phyloP scores from a whole-genome alignment of 2,329 filamentous ascomycete genomes.

The Ascosphaera apis region DNA sequence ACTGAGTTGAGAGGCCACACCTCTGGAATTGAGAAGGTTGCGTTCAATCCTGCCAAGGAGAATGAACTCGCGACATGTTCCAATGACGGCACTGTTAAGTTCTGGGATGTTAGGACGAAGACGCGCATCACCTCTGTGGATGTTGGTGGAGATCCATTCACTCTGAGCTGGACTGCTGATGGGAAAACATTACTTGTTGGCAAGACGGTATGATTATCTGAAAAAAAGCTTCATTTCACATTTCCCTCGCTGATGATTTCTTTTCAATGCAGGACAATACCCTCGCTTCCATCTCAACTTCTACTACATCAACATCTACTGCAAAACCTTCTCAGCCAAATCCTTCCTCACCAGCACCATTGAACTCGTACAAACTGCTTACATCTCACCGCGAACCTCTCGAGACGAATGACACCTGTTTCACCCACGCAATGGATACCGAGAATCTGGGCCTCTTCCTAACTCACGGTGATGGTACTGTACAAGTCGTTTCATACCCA shows the following conservation, averaged over 20 bases:
- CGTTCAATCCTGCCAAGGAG: constrained; percentile 26
- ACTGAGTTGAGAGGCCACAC: constrained; percentile 26
- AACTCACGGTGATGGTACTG: constrained; percentile 26
- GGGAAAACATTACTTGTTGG: constrained; percentile 24
- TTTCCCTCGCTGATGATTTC: neutral
- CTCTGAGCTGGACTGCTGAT: constrained; percentile 25
- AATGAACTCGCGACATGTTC: constrained; percentile 27
- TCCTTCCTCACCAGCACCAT: constrained; percentile 5
- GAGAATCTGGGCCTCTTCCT: constrained; percentile 20
- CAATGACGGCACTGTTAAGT: constrained; percentile 25
- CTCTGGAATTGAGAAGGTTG: constrained; percentile 24
- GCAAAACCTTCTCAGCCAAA: constrained; percentile 1
- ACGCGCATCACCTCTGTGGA: constrained; percentile 24
- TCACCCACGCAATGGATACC: constrained; percentile 20
- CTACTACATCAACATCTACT: constrained; percentile 10
- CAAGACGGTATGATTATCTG: constrained; percentile 17
- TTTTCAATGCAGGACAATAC: constrained; percentile 22
- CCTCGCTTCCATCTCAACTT: constrained; percentile 22
- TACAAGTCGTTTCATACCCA: constrained; percentile 25
- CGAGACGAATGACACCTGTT: constrained; percentile 26
- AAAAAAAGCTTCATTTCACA: neutral
- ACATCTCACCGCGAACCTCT: constrained; percentile 21
- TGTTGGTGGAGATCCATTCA: constrained; percentile 27
- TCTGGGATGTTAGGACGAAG: constrained; percentile 28
- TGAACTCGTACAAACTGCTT: constrained; percentile 16